Evolutionary conservation across 2,329 filamentous ascomycete species (phyloP).

Genomic region (Botrytis medusae): DNA sequence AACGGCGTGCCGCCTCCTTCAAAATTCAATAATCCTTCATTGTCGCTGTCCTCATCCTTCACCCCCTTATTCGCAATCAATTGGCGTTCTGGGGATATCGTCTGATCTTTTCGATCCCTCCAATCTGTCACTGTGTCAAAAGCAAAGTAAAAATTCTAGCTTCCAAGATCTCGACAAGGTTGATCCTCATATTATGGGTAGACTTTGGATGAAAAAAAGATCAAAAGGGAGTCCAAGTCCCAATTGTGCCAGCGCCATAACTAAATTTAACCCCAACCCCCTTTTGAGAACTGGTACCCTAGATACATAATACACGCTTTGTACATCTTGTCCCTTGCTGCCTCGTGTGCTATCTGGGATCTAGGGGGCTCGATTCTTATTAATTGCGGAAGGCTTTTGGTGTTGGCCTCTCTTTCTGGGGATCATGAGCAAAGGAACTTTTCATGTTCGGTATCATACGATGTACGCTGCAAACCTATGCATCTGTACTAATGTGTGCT

Average conservation of each 20-base stretch:
- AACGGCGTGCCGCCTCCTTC: slow-evolving; percentile 12
- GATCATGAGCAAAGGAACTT: no score
- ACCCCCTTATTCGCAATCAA: background rate
- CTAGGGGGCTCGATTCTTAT: background rate
- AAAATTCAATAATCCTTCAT: background rate
- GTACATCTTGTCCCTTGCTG: slow-evolving; percentile 8
- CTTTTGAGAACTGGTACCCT: slow-evolving; percentile 12
- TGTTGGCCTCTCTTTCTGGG: background rate
- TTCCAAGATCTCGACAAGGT: slow-evolving; percentile 7
- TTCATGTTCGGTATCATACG: background rate
- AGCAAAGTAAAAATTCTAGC: background rate
- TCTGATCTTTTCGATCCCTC: background rate
- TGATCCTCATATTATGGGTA: background rate
- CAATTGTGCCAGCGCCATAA: background rate
- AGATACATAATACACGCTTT: background rate
- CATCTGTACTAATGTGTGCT: background rate
- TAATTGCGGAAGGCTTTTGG: background rate
- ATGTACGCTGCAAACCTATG: background rate
- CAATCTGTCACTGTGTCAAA: background rate
- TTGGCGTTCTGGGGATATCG: background rate
- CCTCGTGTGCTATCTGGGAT: slow-evolving; percentile 12
- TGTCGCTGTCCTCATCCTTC: slow-evolving; percentile 4
- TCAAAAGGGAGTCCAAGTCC: slow-evolving; percentile 15
- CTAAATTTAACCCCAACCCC: background rate
- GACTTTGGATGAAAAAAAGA: slow-evolving; percentile 3